Evolutionary conservation across 2,329 filamentous ascomycete genomes (phyloP), one percentile per base, ranked within the genome.

Genomic region (Fusarium pseudoanthophilum): DNA sequence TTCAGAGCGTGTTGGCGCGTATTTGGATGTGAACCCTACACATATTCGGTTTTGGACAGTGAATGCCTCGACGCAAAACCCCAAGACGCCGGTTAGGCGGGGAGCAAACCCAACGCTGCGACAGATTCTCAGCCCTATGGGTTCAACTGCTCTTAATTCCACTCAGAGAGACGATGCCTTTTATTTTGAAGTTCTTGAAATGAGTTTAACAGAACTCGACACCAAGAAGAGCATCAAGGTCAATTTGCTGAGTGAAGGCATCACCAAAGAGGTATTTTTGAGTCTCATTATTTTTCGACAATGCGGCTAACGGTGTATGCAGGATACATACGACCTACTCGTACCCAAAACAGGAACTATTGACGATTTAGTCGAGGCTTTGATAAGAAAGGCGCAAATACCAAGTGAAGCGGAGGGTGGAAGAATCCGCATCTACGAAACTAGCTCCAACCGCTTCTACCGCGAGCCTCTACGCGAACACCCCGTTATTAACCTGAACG

Each of bases 41-140:
- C 95, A 99, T 82, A 83, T 99, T 51, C 93, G 96, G 45, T 97
- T 99, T 81, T 96, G 93, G 77, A 97, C 95, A 0, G 92, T 97
- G 67, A 94, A 95, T 78, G 86, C 88, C 21, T 90, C 89, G 28
- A 93, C 90, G 21, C 93, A 92, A 59, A 95, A 94, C 77, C 91
- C 95, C 4, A 95, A 97, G 79, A 83, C 87, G 14, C 86, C 92
- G 5, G 90, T 99, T 37, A 95, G 96, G 83, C 92, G 94, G 16
- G 80, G 90, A 81, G 81, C 87, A 80, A 89, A 89, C 69, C 89
- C 92, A 66, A 97, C 88, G n/a, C 85, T 99, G 18, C 88, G 89
- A 59, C 91, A 90, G 71, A 97, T 98, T 49, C 87, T 99, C 21
- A 91, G 90, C 69, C 92, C 93, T 16, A 90, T 92, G 59, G 93